Conservation (phyloP, 257 asterid genomes). For the Paulownia fortunei region DNA sequence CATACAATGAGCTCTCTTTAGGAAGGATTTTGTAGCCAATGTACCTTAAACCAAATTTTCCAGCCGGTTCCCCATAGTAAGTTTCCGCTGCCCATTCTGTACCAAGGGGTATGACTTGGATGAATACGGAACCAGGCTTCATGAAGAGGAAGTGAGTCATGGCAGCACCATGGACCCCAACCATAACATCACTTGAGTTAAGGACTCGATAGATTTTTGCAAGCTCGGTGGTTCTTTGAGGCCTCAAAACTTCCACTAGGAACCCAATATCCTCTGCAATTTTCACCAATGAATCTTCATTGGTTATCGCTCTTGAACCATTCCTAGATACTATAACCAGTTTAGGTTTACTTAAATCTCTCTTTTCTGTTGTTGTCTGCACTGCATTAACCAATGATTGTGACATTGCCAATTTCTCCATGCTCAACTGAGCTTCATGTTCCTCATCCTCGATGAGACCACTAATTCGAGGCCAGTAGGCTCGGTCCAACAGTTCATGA, state of each 20-base stretch:
- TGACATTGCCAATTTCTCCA: slow-evolving; percentile 16
- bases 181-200: slow-evolving; percentile 82
- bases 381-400: slow-evolving; percentile 22
- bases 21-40: slow-evolving; percentile 73
- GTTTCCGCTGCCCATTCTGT: slow-evolving; percentile 84
- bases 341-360: slow-evolving; percentile 45
- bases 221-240: slow-evolving; percentile 66
- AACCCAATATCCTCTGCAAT: slow-evolving; percentile 67
- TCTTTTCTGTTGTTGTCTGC: not conserved
- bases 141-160: slow-evolving; percentile 91
- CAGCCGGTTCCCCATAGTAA: slow-evolving; percentile 78
- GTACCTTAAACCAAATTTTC: slow-evolving; percentile 69
- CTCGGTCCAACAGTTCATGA: slow-evolving; percentile 56
- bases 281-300: slow-evolving; percentile 61
- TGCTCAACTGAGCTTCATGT: slow-evolving; percentile 33
- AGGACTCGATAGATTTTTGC: slow-evolving; percentile 65
- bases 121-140: slow-evolving; percentile 78
- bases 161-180: slow-evolving; percentile 98
- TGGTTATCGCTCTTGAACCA: slow-evolving; percentile 70
- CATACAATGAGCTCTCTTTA: slow-evolving; percentile 81
- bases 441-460: slow-evolving; percentile 63
- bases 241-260: slow-evolving; percentile 62
- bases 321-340: slow-evolving; percentile 75
- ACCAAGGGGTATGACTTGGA: slow-evolving; percentile 84
- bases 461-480: slow-evolving; percentile 77